These are phyloP conservation scores for Clonostachys sp. DNA, from an alignment of 2,329 filamentous ascomycete species.

Conservation along the genomic window DNA sequence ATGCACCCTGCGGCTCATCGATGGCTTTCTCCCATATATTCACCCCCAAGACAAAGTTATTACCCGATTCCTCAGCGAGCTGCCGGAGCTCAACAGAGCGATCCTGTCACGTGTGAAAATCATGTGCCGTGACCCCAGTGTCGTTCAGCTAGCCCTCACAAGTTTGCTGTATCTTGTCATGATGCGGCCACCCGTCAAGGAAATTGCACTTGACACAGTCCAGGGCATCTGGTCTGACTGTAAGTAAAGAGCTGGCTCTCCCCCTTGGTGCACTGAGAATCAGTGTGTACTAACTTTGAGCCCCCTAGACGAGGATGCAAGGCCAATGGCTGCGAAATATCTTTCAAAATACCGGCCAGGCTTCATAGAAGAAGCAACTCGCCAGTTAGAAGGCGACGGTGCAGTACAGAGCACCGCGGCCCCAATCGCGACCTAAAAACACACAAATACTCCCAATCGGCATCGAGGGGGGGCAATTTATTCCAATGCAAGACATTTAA, in stretches of 20 bases:
- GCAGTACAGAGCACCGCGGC: constrained; percentile 2
- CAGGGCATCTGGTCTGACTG: constrained; percentile 65
- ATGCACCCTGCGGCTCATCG: constrained; percentile 77
- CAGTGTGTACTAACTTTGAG: neutral
- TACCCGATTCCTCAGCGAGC: constrained; percentile 86
- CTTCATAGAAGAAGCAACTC: constrained; percentile 32
- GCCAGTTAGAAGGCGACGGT: too few species aligned
- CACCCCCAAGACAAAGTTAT: constrained; percentile 86
- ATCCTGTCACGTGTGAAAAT: constrained; percentile 70
- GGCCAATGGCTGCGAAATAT: constrained; percentile 58
- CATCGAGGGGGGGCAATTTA: too few species aligned
- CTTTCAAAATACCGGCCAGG: constrained; percentile 55
- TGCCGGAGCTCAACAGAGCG: constrained; percentile 70
- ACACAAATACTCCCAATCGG: too few species aligned
- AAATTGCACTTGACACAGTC: constrained; percentile 59
- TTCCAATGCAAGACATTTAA: too few species aligned
- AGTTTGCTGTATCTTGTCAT: constrained; percentile 64
- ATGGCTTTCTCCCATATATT: constrained; percentile 86
- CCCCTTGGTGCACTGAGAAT: neutral
- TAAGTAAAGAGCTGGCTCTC: constrained; percentile 30
- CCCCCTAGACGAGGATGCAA: constrained; percentile 52
- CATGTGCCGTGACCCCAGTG: constrained; percentile 61
- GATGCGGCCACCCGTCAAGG: constrained; percentile 61
- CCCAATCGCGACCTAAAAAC: constrained; percentile 17
- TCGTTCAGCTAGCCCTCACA: constrained; percentile 58